Base-by-base conservation (phyloP, 257 asterid species). In the Schizonepeta tenuifolia region DNA sequence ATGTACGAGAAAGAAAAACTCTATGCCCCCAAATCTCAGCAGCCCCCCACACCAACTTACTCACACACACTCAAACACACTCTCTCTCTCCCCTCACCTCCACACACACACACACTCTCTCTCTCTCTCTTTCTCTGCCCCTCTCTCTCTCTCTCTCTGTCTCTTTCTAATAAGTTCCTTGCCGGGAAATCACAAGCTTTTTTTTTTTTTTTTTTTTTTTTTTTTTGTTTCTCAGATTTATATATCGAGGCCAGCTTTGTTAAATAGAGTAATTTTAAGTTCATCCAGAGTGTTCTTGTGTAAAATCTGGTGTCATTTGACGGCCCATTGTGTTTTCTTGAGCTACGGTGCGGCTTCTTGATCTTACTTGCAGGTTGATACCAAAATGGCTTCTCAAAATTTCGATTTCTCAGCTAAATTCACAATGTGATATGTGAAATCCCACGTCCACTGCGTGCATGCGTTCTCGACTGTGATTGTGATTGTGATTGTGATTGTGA, bases 351-450 rank as follows among this genome's bases (percentile, higher is more conserved):
- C 80, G 71, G 61, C 83, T 84, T 80, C 78, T 67, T 86, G 90
- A 87, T 83, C 87, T 81, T 74, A 68, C 22, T 73, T 73, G 79
- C 86, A 75, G 88, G 83, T 70, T 70, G 76, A 69, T 22, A 21
- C 68, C 21, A 41, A 63, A 76, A 75, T 77, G 81, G 80, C 49
- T 77, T 76, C 76, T 67, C 82, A 78, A 80, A 61, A 62, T 40
- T 85, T 79, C 59, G 60, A 65, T 69, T 66, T 60, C 72, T 50
- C 22, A 65, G 46, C 43, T 4, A 50, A 80, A 77, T 77, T 60
- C 65, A 67, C 81, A 86, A 89, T 89, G 96, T 90, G 93, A 86
- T 78, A 24, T 78, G 76, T 65, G 81, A 76, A 76, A 75, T 92
- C 65, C 49, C 64, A 64, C 60, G 65, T 51, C 55, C 62, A 18